These are phyloP conservation scores for Rhododendron mucronatum DNA, from an alignment of 148 eudicot genomes.

Conservation along the genomic window DNA sequence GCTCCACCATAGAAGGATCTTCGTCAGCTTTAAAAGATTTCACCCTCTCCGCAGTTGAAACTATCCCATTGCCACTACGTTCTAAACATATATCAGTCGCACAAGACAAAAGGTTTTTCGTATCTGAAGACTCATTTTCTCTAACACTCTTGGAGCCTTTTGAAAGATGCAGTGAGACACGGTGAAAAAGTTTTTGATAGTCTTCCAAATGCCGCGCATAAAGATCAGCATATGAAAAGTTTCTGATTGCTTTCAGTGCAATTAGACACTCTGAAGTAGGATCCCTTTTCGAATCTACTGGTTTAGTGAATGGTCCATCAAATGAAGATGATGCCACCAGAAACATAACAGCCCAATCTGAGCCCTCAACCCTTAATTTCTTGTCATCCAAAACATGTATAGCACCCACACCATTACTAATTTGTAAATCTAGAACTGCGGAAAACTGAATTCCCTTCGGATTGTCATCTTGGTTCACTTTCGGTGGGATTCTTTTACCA, in stretches of 20 bases:
- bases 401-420: slow-evolving; percentile 35
- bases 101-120: neutral
- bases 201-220: slow-evolving; percentile 73
- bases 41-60: slow-evolving; percentile 66
- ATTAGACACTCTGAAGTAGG: slow-evolving; percentile 48
- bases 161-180: slow-evolving; percentile 69
- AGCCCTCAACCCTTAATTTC: slow-evolving; percentile 58
- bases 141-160: slow-evolving; percentile 28
- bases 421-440: slow-evolving; percentile 53
- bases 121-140: neutral
- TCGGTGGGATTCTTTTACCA: slow-evolving; percentile 36
- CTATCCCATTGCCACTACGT: slow-evolving; percentile 10
- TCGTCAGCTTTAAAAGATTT: slow-evolving; percentile 63
- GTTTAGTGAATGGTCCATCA: slow-evolving; percentile 63
- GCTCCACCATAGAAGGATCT: slow-evolving; percentile 84
- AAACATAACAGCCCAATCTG: slow-evolving; percentile 65
- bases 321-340: slow-evolving; percentile 71
- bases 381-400: slow-evolving; percentile 37
- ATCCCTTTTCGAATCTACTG: slow-evolving; percentile 53
- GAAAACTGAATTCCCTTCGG: slow-evolving; percentile 68
- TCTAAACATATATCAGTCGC: neutral
- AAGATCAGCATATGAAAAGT: slow-evolving; percentile 49
- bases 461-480: slow-evolving; percentile 21
- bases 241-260: slow-evolving; percentile 31
- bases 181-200: slow-evolving; percentile 69